Conservation (phyloP, 1,139 yeast genomes). For the Candida frijolesensis region DNA sequence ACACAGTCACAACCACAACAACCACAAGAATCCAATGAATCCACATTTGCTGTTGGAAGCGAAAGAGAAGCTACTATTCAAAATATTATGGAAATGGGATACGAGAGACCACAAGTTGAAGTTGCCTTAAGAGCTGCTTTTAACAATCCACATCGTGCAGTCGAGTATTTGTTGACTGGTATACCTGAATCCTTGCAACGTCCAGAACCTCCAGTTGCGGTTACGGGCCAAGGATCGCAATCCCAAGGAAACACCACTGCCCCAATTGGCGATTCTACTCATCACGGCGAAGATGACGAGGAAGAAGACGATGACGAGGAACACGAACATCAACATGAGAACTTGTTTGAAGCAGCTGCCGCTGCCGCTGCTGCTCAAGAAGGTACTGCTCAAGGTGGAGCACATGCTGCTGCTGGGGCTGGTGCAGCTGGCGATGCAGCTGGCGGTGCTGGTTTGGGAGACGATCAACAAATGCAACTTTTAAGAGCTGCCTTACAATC, state of each 20-base stretch:
- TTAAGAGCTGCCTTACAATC: conserved; percentile 79
- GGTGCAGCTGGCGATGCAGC: conserved; percentile 19
- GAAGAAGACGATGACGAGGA: conserved; percentile 27
- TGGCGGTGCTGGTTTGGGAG: conserved; percentile 31
- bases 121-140: conserved; percentile 93
- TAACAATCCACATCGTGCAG: conserved; percentile 98
- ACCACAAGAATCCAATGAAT: conserved; percentile 18
- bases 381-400: conserved; percentile 24
- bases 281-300: conserved; percentile 18
- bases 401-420: conserved; percentile 31
- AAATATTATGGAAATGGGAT: conserved; percentile 96
- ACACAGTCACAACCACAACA: conserved; percentile 3
- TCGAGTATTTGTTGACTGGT: conserved; percentile 89
- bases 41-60: conserved; percentile 61
- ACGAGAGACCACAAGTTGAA: conserved; percentile 84
- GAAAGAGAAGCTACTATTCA: conserved; percentile 70
- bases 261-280: background rate
- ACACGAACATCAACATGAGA: conserved; percentile 41
- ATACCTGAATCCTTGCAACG: conserved; percentile 69
- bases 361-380: conserved; percentile 49
- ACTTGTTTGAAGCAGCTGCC: conserved; percentile 71
- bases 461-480: conserved; percentile 60
- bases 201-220: conserved; percentile 26
- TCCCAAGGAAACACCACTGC: conserved; percentile 21
- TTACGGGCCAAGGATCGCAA: conserved; percentile 26